Base-by-base conservation (phyloP, 2,329 filamentous ascomycete genomes). In the Epichloe bromicola region DNA sequence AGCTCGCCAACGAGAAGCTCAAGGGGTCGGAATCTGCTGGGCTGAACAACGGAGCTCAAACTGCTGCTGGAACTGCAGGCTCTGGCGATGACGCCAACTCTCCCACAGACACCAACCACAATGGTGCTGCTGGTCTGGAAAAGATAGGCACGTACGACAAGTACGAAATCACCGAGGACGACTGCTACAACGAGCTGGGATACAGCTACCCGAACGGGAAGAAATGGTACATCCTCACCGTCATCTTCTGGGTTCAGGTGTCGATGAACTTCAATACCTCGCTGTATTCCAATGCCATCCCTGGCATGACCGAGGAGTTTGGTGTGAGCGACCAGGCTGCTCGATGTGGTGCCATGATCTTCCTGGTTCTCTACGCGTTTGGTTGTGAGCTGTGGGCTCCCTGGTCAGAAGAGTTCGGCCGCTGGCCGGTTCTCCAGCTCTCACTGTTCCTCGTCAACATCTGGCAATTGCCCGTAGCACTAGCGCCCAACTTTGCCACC, bases 311-410 rank as follows among this genome's bases (percentile, higher is more conserved):
- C 0, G 70, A 82, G 19, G 75, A 88, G 54, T 93, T 86, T 57
- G 57, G 68, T 45, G 82, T 91, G 54, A 84, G 80, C 54, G 70
- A 70, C 30, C 84, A 88, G 64, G 80, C 77, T 4, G 86, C 83
- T 4, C 79, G 86, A 50, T 77, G 79, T 51, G 87, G 87, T 62
- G 85, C 86, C 53, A 83, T 86, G 69, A 79, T 89, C 55, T 93
- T 91, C 69, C 69, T 94, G 39, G 75, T 93, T 48, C 66, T 82
- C 2, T 93, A 94, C 64, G 87, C 86, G 38, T 90, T 93, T 63
- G 88, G 88, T 37, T 93, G 88, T 64, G 88, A 93, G 65, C 74
- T 91, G 0, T 93, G 88, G 88, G 88, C 88, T 0, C 88, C 88
- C 0, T 93, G 87, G 85, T 86, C 80, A 44, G 88, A 94, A 64